Evolutionary conservation across 2,329 filamentous ascomycete species (phyloP), one percentile per base, ranked within the genome.

Genomic region (Penicillium hordei): DNA sequence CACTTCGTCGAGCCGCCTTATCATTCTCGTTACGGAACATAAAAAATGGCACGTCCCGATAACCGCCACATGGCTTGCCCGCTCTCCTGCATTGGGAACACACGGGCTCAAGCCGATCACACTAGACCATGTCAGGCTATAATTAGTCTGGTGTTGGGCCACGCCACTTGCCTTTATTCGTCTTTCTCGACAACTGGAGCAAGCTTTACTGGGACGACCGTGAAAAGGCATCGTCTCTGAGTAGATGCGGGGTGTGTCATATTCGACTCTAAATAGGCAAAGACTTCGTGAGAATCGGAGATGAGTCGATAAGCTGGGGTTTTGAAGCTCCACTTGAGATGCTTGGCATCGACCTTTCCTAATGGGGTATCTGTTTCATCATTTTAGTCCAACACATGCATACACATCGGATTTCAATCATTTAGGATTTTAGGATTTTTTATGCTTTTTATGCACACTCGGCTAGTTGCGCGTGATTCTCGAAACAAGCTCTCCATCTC

Each of bases 1-100:
- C 64, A 23, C 65, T 63, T 45, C 62, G 59, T 34, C 59, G 64
- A 27, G 64, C 62, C 23, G 64, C 62, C 31, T 59, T 66, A 25
- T 63, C 67, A 56, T 67, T 73, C 57, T 73, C 70, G 51, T 71
- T 61, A 15, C 65, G 67, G 52, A 73, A 71, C 36, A 68, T 48
- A 2, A 71, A 53, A 27, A 68, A 60, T 19, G 61, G 48, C n/a
- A 68, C 61, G 33, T 73, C 70, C 33, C 65, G 66, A 53, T 72
- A 73, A 45, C 70, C 70, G 38, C 66, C 60, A 42, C 71, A 72
- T 43, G 60, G 38, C 42, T 71, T 65, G 23, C 68, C 67, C 23
- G 64, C 69, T 48, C 70, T 63, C 40, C 55, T 67, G 52, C 70
- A 73, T 57, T 72, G 71, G n/a, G 70, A 68, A 55, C 71, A 73